phyloP scores from a whole-genome alignment of 2,329 filamentous ascomycete species.

The Thyridium curvatum region DNA sequence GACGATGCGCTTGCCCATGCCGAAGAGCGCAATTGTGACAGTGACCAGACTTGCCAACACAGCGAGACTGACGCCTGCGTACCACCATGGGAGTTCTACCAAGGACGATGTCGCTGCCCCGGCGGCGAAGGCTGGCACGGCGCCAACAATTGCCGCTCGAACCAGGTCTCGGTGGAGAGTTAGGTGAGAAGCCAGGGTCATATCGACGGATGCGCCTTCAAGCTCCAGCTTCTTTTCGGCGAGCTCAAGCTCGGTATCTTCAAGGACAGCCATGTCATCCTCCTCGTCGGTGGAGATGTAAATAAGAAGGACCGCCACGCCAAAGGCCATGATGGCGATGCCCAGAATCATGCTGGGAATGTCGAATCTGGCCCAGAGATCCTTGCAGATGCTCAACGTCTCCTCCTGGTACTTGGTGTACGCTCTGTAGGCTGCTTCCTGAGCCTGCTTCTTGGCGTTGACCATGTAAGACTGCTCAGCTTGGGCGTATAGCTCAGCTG shows the following conservation, averaged over 20 bases:
- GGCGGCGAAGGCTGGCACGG: constrained; percentile 22
- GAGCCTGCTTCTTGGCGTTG: constrained; percentile 23
- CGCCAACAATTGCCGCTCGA: constrained; percentile 25
- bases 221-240: constrained; percentile 54
- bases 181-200: not conserved
- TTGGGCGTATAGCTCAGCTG: constrained; percentile 49
- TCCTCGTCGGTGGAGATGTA: constrained; percentile 60
- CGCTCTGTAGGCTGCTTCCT: constrained; percentile 42
- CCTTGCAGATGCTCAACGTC: constrained; percentile 73
- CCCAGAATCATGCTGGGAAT: constrained; percentile 79
- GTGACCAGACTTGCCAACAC: constrained; percentile 37
- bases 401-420: constrained; percentile 71
- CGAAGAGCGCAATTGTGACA: constrained; percentile 34
- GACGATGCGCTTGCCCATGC: constrained; percentile 31
- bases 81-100: constrained; percentile 20
- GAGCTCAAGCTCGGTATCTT: constrained; percentile 51
- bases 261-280: constrained; percentile 44
- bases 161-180: constrained; percentile 24
- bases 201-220: constrained; percentile 23
- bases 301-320: constrained; percentile 62
- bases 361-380: constrained; percentile 89
- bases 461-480: constrained; percentile 22
- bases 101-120: constrained; percentile 23
- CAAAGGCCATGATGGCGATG: constrained; percentile 61
- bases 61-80: constrained; percentile 31